Evolutionary conservation across 257 asterid genomes (phyloP), one percentile per base, ranked within the genome.

Genomic region (Jaltomata sinuosa): DNA sequence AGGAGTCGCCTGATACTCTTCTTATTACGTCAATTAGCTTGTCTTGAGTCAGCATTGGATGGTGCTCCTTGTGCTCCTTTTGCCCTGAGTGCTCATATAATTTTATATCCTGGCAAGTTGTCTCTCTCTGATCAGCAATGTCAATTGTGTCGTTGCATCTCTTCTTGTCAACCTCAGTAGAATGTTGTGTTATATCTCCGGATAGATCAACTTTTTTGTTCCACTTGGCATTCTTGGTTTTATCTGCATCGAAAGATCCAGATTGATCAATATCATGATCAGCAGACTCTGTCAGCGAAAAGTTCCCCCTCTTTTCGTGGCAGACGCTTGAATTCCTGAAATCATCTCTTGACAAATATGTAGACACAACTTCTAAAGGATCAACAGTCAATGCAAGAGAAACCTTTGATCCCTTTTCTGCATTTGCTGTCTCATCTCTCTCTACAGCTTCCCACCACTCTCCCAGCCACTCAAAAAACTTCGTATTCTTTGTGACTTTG

Each of bases 401-500:
- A 85, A 90, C 80, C 61, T 61, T 85, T 18, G 91, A 86, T 81
- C 84, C 88, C 85, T 87, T 90, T 84, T 87, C 88, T 83, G 84
- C 84, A 55, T 79, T 84, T 80, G 90, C 88, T 54, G 64, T 82
- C 49, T 78, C 84, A 88, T 88, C 86, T 85, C 84, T 87, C 25
- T 90, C 81, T 91, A 92, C 87, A 71, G 91, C 96, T 72, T 91
- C 93, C 94, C 98, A 91, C 98, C 98, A 95, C 83, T 95, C 98
- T 49, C 91, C 88, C 71, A 95, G 84, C 98, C 98, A 95, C 88
- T 94, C 94, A 36, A 87, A 89, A 77, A 94, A 94, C 87, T 93
- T 93, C 2, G 98, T 95, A 84, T 87, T 67, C 87, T 89, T 92
- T 31, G 97, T 88, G 72, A 88, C 86, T 84, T 88, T 94, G 81